Evolutionary conservation across 2,329 filamentous ascomycete genomes (phyloP).

Genomic region (Aspergillus calidoustus): DNA sequence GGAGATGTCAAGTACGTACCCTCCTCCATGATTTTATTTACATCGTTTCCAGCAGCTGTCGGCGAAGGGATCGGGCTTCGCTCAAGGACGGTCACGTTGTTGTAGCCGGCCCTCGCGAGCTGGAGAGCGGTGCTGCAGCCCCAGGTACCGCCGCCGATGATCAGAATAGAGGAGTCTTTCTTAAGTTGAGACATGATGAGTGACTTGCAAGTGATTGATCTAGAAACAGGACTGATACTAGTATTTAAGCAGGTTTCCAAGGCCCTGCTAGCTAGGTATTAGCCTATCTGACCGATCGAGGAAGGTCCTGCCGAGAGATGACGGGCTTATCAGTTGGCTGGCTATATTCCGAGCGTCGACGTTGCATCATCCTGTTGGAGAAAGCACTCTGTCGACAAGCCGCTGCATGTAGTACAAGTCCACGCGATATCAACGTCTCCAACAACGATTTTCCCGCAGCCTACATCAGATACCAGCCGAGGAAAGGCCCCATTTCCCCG

Average conservation of each 20-base stretch:
- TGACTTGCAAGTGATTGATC: background rate
- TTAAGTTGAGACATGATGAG: conserved; percentile 11
- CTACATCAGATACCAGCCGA: no score
- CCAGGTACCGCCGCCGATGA: conserved; percentile 58
- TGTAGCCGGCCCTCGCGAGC: conserved; percentile 55
- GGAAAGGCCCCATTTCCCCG: background rate
- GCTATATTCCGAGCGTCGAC: background rate
- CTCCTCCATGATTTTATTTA: conserved; percentile 55
- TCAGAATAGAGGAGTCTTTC: conserved; percentile 37
- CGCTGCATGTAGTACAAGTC: no score
- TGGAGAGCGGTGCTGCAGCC: conserved; percentile 59
- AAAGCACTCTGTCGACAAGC: no score
- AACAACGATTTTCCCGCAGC: no score
- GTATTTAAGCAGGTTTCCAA: no score
- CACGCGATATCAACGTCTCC: no score
- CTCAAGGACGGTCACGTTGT: conserved; percentile 55
- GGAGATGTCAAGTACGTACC: conserved; percentile 26
- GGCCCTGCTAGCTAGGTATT: no score
- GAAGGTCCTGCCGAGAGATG: background rate
- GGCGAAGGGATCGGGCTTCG: conserved; percentile 51
- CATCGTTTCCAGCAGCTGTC: conserved; percentile 56
- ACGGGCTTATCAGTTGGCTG: background rate
- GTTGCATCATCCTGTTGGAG: background rate
- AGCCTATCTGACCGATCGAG: background rate
- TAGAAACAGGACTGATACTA: no score